Evolutionary conservation across 75 land plant genomes (phyloP), one percentile per base, ranked within the genome.

Genomic region (Pinus albicaulis): DNA sequence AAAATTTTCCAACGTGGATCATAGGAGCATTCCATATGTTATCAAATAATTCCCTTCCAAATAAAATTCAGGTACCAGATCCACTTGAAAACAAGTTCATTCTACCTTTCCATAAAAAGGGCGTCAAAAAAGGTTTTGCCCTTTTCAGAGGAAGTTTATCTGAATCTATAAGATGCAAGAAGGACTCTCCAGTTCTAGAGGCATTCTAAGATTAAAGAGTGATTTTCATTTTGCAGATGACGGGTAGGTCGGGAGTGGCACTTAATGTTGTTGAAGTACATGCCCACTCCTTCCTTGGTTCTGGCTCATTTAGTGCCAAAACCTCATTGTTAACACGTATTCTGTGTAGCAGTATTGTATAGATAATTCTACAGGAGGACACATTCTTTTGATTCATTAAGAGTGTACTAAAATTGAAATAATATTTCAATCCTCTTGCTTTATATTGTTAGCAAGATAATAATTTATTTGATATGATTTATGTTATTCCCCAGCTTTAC

Each of bases 301-400:
- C 22, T 26, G 70, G 70, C 41, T 65, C 70, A 19, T 65, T n/a
- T n/a, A n/a, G 44, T 38, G 44, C 20, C 22, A 7, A 66, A 36
- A 36, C 44, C 70, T 66, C 44, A 66, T 66, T 66, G 19, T 38
- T 66, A 66, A 20, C 38, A 31, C 14, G 34, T 16, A n/a, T 1
- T 64, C 16, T 64, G 15, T 64, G 68, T 66, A 66, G 17, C 20
- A 38, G 19, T 66, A 38, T 38, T 38, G 70, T 66, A 66, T 66
- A 66, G 48, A 66, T 38, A 31, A 44, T 66, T 66, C 48, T 17
- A 66, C 22, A 20, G 48, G 22, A 66, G 70, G 70, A 20, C 48
- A 65, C 69, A 66, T 66, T 66, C 70, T 66, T 38, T 66, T 38
- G 48, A 66, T 66, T 38, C 70, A 19, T 66, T 66, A 38, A 36